These are phyloP conservation scores for Mangifera indica DNA, from an alignment of 345 rosid genomes.

Conservation along the genomic window DNA sequence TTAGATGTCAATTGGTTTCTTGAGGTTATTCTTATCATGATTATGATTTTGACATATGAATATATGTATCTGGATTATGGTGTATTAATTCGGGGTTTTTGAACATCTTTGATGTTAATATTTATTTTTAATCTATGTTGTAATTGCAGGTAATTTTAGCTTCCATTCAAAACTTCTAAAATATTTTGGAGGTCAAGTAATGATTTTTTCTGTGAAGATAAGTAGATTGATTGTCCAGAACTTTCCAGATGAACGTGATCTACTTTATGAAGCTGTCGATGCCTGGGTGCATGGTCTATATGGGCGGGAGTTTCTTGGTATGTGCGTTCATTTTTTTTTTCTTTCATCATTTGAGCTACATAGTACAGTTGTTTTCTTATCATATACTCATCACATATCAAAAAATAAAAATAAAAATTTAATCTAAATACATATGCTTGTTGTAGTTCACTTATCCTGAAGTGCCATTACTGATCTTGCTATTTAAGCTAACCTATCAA, in stretches of 20 bases:
- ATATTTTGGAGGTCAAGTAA: constrained; percentile 65
- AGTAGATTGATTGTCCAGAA: constrained; percentile 54
- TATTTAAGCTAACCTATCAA: neutral
- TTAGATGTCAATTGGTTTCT: neutral
- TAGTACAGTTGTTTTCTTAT: neutral
- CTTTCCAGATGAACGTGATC: constrained; percentile 62
- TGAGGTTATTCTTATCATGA: neutral
- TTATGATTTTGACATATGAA: no score
- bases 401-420: no score
- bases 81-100: neutral
- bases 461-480: neutral
- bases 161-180: constrained; percentile 49
- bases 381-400: neutral
- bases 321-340: neutral
- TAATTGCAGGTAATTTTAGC: constrained; percentile 55
- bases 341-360: neutral
- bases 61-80: neutral
- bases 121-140: neutral
- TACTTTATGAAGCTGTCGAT: constrained; percentile 61
- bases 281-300: constrained; percentile 67
- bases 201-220: constrained; percentile 64
- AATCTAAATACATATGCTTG: no score
- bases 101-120: neutral
- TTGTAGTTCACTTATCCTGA: no score
- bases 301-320: constrained; percentile 61